A percentile compares a stretch with the other conserved stretches of the same genome.
phyloP scores from a whole-genome alignment of 345 rosid genomes.

The Citrus inodora region DNA sequence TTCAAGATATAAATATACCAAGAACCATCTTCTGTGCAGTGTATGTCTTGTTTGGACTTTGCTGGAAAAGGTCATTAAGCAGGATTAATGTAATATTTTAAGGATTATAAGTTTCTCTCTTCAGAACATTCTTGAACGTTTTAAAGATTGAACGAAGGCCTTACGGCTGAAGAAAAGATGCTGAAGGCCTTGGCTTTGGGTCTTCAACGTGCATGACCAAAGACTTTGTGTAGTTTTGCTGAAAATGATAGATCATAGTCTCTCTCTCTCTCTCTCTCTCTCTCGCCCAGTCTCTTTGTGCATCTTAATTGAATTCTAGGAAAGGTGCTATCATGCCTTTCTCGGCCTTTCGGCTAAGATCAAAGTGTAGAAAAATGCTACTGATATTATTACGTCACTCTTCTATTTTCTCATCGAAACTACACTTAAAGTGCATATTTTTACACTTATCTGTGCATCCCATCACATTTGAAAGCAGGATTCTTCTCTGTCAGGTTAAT shows the following conservation, averaged over 20 bases:
- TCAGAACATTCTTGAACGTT: background rate
- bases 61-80: background rate
- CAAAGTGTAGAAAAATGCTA: too few species aligned
- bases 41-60: background rate
- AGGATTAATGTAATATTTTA: background rate
- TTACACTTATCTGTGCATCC: background rate
- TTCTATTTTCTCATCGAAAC: background rate
- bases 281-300: too few species aligned
- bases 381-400: too few species aligned
- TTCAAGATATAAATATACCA: constrained; percentile 39
- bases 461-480: background rate
- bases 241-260: background rate
- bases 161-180: background rate
- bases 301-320: too few species aligned
- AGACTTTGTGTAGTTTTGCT: background rate
- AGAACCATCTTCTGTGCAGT: constrained; percentile 4
- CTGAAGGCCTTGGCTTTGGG: background rate
- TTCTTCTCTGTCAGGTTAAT: background rate
- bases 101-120: background rate
- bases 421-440: background rate
- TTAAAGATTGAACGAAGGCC: background rate
- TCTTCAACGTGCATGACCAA: background rate
- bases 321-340: too few species aligned
- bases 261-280: too few species aligned
- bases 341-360: too few species aligned